phyloP scores from a whole-genome alignment of 495 filamentous ascomycete species.

The Podospora pseudopauciseta region DNA sequence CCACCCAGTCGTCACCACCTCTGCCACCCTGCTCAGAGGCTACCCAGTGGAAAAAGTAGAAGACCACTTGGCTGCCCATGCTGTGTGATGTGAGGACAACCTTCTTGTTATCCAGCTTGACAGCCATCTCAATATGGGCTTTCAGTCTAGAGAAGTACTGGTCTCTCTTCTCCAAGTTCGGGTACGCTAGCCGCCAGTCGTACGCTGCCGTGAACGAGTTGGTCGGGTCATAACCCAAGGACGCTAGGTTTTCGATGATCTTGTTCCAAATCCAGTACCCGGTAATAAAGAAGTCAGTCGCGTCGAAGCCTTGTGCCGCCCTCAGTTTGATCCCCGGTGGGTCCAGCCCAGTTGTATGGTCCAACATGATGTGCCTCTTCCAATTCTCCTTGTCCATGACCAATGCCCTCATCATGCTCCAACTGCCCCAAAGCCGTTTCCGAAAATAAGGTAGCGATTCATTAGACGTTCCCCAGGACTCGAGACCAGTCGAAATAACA shows the following conservation, averaged over 20 bases:
- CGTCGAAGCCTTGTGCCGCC: conserved; percentile 95
- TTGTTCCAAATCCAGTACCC: conserved; percentile 99
- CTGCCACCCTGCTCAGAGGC: conserved; percentile 73
- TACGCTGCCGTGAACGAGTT: conserved; percentile 95
- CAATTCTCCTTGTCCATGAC: conserved; percentile 88
- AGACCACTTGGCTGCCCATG: conserved; percentile 93
- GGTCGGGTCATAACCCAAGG: conserved; percentile 92
- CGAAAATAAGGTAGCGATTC: conserved; percentile 84
- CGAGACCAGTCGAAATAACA: conserved; percentile 93
- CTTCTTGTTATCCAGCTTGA: conserved; percentile 66
- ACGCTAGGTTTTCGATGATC: conserved; percentile 92
- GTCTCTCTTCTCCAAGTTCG: conserved; percentile 82
- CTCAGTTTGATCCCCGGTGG: conserved; percentile 89
- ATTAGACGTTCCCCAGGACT: conserved; percentile 89
- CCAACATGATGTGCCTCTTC: conserved; percentile 96
- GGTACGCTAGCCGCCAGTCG: conserved; percentile 94
- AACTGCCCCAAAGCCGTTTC: conserved; percentile 91
- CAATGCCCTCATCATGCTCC: conserved; percentile 95
- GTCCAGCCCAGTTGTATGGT: conserved; percentile 85
- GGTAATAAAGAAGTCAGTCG: conserved; percentile 91
- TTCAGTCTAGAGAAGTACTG: conserved; percentile 90
- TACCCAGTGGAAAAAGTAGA: conserved; percentile 99
- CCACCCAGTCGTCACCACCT: conserved; percentile 86
- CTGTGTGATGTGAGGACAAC: conserved; percentile 87
- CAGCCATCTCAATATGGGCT: conserved; percentile 80